A percentile compares a stretch with the other conserved stretches of the same genome.
Evolutionary conservation across 345 rosid species (phyloP).

Genomic region (Durio zibethinus): DNA sequence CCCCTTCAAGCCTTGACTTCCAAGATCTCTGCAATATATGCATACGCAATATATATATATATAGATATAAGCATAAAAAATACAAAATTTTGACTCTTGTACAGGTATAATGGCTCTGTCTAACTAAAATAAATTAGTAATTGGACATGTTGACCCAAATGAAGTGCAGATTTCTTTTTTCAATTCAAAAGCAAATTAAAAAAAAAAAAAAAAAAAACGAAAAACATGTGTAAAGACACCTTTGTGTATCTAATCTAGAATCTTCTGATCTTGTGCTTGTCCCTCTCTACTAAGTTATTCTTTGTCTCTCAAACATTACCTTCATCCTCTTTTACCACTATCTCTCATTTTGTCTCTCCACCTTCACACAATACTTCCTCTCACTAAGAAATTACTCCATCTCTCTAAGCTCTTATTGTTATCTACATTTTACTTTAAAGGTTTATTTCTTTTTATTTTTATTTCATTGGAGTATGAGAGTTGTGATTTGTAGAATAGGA

Average conservation of each 20-base stretch:
- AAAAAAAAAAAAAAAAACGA: not conserved
- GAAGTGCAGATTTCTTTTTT: not conserved
- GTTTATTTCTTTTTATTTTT: not conserved
- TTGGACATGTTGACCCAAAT: not conserved
- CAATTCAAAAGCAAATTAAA: not conserved
- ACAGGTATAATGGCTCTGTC: not conserved
- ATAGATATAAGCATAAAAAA: not conserved
- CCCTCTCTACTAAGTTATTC: not conserved
- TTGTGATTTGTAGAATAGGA: not conserved
- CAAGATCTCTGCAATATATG: conserved; percentile 69
- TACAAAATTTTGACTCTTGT: not conserved
- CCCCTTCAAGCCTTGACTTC: conserved; percentile 91
- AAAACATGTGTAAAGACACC: not conserved
- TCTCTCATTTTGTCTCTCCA: not conserved
- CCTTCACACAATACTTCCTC: not conserved
- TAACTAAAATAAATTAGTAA: not conserved
- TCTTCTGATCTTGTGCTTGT: not conserved
- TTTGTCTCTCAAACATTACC: not conserved
- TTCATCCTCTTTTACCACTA: not conserved
- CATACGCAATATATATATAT: not conserved
- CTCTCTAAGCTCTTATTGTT: not conserved
- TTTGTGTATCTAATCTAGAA: not conserved
- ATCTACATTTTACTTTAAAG: not conserved
- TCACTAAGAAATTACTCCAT: not conserved
- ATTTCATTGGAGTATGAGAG: not conserved